Conservation (phyloP, 495 filamentous ascomycete genomes). For the Penicillium coprophilum region DNA sequence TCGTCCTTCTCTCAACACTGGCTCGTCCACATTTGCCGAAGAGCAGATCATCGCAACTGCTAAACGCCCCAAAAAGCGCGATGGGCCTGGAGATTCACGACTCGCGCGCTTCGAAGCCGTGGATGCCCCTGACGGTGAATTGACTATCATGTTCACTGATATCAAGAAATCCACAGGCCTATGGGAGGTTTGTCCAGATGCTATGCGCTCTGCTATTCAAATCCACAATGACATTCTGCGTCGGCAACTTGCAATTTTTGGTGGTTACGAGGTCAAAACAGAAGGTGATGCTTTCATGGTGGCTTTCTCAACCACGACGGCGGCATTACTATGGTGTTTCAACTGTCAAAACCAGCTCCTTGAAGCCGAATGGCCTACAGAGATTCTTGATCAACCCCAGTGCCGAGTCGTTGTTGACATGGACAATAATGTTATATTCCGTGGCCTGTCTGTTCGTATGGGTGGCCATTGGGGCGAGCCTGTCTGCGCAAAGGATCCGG, state of each 20-base stretch:
- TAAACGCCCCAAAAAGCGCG: constrained; percentile 63
- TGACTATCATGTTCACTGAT: constrained; percentile 96
- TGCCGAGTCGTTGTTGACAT: constrained; percentile 79
- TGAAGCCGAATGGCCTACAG: constrained; percentile 86
- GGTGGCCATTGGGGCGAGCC: constrained; percentile 93
- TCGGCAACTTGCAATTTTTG: constrained; percentile 86
- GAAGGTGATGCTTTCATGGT: constrained; percentile 99
- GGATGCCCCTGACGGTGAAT: constrained; percentile 81
- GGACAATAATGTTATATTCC: constrained; percentile 87
- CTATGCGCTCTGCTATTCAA: constrained; percentile 94
- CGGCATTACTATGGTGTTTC: constrained; percentile 93
- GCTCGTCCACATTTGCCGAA: constrained; percentile 66
- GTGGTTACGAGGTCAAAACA: constrained; percentile 98
- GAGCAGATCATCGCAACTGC: constrained; percentile 64
- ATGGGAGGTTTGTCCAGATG: constrained; percentile 93
- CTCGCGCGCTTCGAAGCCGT: constrained; percentile 86
- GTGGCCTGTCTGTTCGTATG: constrained; percentile 93
- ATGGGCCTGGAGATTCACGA: constrained; percentile 74
- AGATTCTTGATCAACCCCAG: constrained; percentile 82
- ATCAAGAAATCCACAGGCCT: constrained; percentile 97
- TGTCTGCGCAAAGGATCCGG: constrained; percentile 90
- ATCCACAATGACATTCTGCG: constrained; percentile 96
- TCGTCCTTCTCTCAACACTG: constrained; percentile 76
- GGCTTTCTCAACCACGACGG: constrained; percentile 91
- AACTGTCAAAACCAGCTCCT: constrained; percentile 85